Percentiles rank a stretch among this genome's conserved stretches.
Conservation (phyloP, 2,329 filamentous ascomycete species). For the Colletotrichum tabaci region DNA sequence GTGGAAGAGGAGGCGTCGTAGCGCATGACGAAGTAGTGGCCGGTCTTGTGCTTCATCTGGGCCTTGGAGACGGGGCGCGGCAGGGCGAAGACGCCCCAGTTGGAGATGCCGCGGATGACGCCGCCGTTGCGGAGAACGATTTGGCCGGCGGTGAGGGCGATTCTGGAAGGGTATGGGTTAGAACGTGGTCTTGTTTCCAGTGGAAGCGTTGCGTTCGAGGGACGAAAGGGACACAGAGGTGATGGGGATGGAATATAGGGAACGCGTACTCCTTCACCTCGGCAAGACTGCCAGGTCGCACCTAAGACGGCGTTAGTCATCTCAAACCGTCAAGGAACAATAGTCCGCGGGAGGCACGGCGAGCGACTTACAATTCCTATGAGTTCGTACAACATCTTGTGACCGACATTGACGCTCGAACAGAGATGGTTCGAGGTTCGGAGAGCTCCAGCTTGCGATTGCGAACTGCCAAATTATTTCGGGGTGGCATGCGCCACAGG, state of each 20-base stretch:
- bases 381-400: constrained; percentile 94
- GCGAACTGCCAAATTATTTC: constrained; percentile 41
- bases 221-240: constrained; percentile 27
- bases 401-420: constrained; percentile 49
- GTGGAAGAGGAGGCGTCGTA: constrained; percentile 85
- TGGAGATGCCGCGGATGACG: constrained; percentile 91
- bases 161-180: constrained; percentile 66
- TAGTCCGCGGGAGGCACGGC: not conserved
- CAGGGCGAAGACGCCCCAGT: constrained; percentile 95
- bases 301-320: constrained; percentile 66
- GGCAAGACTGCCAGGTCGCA: constrained; percentile 88
- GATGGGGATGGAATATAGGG: constrained; percentile 36
- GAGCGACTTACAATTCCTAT: constrained; percentile 86
- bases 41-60: constrained; percentile 85
- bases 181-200: not conserved
- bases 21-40: constrained; percentile 98
- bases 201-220: not conserved
- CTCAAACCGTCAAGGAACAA: not conserved
- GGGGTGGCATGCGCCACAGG: constrained; percentile 19
- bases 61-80: constrained; percentile 85
- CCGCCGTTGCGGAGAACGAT: constrained; percentile 87
- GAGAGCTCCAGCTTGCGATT: constrained; percentile 24
- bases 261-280: constrained; percentile 93
- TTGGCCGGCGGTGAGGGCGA: constrained; percentile 87
- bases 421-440: constrained; percentile 24